Evolutionary conservation across 202 grass and related monocot species (phyloP).

Genomic region (Musa balbisiana): DNA sequence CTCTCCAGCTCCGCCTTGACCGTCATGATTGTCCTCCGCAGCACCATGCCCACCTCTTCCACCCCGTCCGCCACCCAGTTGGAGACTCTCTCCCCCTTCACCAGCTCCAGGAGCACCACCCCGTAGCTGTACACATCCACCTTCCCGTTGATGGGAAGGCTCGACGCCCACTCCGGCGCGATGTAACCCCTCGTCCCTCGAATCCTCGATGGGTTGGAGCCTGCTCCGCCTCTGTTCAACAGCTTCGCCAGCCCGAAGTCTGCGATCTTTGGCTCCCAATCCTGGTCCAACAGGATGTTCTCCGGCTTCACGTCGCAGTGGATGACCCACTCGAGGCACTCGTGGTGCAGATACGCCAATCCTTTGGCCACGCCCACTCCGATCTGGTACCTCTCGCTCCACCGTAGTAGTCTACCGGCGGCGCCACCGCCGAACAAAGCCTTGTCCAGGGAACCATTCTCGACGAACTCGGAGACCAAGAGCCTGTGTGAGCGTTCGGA

Average conservation of each 20-base stretch:
- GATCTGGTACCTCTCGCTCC: constrained; percentile 32
- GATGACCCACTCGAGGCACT: constrained; percentile 46
- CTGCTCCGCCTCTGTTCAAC: constrained; percentile 26
- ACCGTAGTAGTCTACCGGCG: neutral
- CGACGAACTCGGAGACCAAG: constrained; percentile 40
- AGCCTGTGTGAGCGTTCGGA: constrained; percentile 24
- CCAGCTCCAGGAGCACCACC: constrained; percentile 18
- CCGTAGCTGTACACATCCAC: constrained; percentile 29
- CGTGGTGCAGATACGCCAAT: constrained; percentile 47
- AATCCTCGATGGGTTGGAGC: constrained; percentile 13
- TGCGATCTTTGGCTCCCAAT: constrained; percentile 44
- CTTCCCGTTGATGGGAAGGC: constrained; percentile 41
- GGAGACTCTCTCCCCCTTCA: constrained; percentile 29
- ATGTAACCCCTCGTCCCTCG: constrained; percentile 33
- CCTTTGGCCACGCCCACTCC: constrained; percentile 37
- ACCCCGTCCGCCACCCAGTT: constrained; percentile 27
- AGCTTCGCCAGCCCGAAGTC: constrained; percentile 49
- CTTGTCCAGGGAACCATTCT: constrained; percentile 28
- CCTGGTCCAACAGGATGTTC: constrained; percentile 34
- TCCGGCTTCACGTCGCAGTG: constrained; percentile 20
- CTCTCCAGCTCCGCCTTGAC: constrained; percentile 22
- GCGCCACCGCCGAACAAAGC: constrained; percentile 10
- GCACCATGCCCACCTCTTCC: constrained; percentile 10
- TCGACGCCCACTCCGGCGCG: constrained; percentile 45
- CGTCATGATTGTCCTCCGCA: neutral